These are phyloP conservation scores for Annona cherimola DNA, from an alignment of 164 flowering plant species.

Conservation along the genomic window DNA sequence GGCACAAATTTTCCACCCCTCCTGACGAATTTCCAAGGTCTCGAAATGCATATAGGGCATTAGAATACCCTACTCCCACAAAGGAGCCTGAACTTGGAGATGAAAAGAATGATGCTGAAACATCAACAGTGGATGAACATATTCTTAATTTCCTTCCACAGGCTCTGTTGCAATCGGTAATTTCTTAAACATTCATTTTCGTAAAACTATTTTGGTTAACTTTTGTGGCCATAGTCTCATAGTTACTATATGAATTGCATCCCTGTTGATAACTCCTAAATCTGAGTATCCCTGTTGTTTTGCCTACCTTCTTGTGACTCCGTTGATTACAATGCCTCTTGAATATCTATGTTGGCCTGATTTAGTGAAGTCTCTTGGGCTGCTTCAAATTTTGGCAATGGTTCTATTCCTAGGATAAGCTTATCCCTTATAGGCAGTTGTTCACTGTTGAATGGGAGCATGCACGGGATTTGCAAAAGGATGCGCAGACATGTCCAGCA, in stretches of 20 bases:
- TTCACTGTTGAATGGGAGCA: neutral
- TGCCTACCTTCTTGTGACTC: too few relatives aligned
- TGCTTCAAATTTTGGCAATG: too few relatives aligned
- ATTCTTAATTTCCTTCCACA: conserved; percentile 48
- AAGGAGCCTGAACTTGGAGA: conserved; percentile 21
- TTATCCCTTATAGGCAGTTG: neutral
- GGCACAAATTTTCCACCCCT: conserved; percentile 31
- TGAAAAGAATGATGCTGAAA: conserved; percentile 13
- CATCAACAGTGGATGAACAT: conserved; percentile 29
- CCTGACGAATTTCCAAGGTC: conserved; percentile 47
- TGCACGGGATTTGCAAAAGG: neutral
- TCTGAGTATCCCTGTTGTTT: too few relatives aligned
- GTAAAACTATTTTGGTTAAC: too few relatives aligned
- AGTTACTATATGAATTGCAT: too few relatives aligned
- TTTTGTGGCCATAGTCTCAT: too few relatives aligned
- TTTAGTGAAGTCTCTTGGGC: too few relatives aligned
- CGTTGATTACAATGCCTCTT: too few relatives aligned
- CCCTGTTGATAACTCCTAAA: too few relatives aligned
- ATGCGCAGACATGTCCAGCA: too few relatives aligned
- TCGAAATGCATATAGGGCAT: conserved; percentile 31
- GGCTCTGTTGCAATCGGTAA: conserved; percentile 68
- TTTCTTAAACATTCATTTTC: conserved; percentile 2
- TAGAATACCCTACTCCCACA: conserved; percentile 58
- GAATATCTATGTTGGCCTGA: too few relatives aligned
- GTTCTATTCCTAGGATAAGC: neutral